These are phyloP conservation scores for Tripterygium wilfordii DNA, from an alignment of 177 flowering plant genomes.

Conservation along the genomic window DNA sequence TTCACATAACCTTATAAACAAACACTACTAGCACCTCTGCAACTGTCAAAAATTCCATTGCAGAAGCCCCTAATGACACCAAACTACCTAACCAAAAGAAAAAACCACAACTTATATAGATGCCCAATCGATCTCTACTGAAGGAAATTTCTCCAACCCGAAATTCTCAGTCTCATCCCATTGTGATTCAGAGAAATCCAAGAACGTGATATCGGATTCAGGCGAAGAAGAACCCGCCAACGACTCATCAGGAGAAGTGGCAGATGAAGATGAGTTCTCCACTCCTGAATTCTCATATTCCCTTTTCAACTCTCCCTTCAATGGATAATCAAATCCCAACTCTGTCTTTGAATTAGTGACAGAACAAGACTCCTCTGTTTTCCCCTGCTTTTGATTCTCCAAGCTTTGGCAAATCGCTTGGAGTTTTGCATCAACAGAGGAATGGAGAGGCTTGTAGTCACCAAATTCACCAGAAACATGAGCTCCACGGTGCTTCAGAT, in stretches of 20 bases:
- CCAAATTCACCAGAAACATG: conserved; percentile 35
- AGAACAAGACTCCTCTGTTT: conserved; percentile 8
- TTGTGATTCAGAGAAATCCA: conserved; percentile 32
- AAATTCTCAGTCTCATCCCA: conserved; percentile 31
- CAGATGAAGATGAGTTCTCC: conserved; percentile 11
- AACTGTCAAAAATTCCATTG: conserved; percentile 39
- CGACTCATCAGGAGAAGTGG: conserved; percentile 16
- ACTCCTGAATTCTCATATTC: not conserved
- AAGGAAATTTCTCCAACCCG: conserved; percentile 39
- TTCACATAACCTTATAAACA: too few relatives aligned
- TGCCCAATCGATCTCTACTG: conserved; percentile 62
- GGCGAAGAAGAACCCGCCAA: conserved; percentile 30
- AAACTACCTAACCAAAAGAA: conserved; percentile 1
- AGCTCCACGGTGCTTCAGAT: conserved; percentile 49
- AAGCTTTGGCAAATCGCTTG: conserved; percentile 66
- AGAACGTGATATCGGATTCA: conserved; percentile 29
- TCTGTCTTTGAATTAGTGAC: conserved; percentile 4
- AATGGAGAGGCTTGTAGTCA: conserved; percentile 51
- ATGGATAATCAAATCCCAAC: conserved; percentile 5
- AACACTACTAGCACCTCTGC: too few relatives aligned
- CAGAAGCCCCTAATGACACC: conserved; percentile 23
- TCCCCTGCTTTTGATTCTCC: conserved; percentile 34
- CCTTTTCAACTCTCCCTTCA: conserved; percentile 6
- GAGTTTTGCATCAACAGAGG: conserved; percentile 82
- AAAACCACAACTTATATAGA: conserved; percentile 16